A percentile compares a stretch with the other conserved stretches of the same genome.
Conservation (phyloP, 2,329 filamentous ascomycete genomes). For the Colletotrichum spinosum region DNA sequence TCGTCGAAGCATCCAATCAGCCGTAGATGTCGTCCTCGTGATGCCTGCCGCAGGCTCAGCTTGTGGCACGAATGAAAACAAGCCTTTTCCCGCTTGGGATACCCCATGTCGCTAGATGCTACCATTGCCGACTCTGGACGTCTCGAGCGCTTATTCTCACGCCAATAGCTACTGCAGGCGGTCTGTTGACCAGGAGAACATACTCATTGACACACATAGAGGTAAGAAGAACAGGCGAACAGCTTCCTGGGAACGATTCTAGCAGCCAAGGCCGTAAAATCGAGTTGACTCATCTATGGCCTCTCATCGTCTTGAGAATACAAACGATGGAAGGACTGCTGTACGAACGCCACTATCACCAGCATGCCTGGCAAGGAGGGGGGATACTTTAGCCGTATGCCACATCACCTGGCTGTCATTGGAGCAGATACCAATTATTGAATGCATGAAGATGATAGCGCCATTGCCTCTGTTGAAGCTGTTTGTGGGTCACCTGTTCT, state of each 20-base stretch:
- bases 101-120: slow-evolving; percentile 6
- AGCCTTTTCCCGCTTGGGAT: slow-evolving; percentile 17
- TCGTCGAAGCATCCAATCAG: slow-evolving; percentile 22
- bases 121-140: not conserved
- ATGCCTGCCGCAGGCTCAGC: slow-evolving; percentile 1
- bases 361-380: slow-evolving; percentile 10
- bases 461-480: not conserved
- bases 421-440: slow-evolving; percentile 24
- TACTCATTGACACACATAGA: no score
- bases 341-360: slow-evolving; percentile 22
- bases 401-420: slow-evolving; percentile 16
- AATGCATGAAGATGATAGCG: slow-evolving; percentile 19
- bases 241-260: no score
- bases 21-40: not conserved
- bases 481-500: not conserved
- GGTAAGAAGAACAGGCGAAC: no score
- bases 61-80: slow-evolving; percentile 23
- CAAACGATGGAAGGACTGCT: not conserved
- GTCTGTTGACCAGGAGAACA: no score
- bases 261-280: no score
- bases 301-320: not conserved
- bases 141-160: not conserved
- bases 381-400: slow-evolving; percentile 17
- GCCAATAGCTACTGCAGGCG: no score
- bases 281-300: no score